A percentile compares a stretch with the other conserved stretches of the same genome.
phyloP scores from a whole-genome alignment of 176 grass and related monocot genomes.

The Eragrostis curvula region DNA sequence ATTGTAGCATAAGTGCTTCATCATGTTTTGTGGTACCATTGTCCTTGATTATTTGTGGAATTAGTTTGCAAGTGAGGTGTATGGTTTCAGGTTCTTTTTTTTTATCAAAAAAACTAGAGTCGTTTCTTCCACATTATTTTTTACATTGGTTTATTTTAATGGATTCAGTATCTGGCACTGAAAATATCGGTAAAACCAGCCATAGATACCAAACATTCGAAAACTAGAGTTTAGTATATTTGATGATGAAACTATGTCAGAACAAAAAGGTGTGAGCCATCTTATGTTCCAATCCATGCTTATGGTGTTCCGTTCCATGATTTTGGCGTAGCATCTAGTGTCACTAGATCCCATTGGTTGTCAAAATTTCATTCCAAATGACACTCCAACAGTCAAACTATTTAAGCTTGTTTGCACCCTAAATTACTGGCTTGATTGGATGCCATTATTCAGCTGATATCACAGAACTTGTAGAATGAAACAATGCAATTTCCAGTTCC shows the following conservation, averaged over 20 bases:
- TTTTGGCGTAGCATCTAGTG: background rate
- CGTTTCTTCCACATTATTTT: background rate
- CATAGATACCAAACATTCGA: background rate
- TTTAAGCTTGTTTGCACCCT: background rate
- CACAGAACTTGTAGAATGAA: background rate
- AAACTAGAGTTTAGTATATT: background rate
- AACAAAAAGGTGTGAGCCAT: background rate
- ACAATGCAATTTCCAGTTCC: background rate
- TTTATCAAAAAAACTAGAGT: background rate
- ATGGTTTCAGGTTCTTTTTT: conserved; percentile 1
- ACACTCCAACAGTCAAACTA: background rate
- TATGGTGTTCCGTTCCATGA: background rate
- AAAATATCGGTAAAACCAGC: background rate
- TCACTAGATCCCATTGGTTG: background rate
- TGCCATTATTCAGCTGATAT: background rate
- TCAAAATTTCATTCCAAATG: background rate
- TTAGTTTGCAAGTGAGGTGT: background rate
- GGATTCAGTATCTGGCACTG: background rate
- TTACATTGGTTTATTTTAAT: background rate
- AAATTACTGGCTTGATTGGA: background rate
- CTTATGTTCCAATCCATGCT: background rate
- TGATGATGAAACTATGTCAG: background rate
- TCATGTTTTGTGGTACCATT: background rate
- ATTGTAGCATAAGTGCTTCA: background rate
- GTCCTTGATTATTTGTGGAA: background rate